These are phyloP conservation scores for Pseudopyricularia cyperi DNA, from an alignment of 2,329 filamentous ascomycete species.

Conservation along the genomic window DNA sequence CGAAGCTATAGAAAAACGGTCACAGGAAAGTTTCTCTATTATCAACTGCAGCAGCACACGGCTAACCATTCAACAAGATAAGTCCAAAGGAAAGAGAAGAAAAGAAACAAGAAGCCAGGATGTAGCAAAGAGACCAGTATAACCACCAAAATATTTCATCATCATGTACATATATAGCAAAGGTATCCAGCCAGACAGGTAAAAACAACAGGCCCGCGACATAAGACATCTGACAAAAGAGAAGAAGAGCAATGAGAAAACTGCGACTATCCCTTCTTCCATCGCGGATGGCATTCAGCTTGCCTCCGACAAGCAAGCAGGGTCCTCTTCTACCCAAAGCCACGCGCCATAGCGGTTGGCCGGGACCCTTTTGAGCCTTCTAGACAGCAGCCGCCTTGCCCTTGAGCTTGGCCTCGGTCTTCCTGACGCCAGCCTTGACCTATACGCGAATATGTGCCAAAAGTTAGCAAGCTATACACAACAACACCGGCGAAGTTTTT, in stretches of 20 bases:
- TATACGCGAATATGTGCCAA: constrained; percentile 3
- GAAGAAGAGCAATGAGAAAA: neutral
- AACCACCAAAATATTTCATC: no score
- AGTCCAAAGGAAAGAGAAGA: no score
- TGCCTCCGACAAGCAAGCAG: no score
- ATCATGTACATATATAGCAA: neutral
- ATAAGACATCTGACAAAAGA: neutral
- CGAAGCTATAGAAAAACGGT: no score
- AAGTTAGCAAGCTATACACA: neutral
- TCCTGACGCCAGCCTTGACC: constrained; percentile 14
- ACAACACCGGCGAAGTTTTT: neutral
- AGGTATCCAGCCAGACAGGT: neutral
- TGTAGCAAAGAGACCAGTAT: neutral
- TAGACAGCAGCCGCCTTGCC: neutral
- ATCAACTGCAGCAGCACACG: no score
- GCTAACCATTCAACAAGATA: no score
- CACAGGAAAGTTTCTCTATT: no score
- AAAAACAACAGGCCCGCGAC: neutral
- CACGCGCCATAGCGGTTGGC: neutral
- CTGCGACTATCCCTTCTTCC: no score
- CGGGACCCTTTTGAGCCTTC: neutral
- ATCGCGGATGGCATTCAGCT: no score
- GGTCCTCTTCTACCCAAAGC: no score
- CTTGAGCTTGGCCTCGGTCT: constrained; percentile 1
- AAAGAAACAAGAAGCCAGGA: neutral